Percentiles rank a stretch among this genome's conserved stretches.
Evolutionary conservation across 129 eudicot species (phyloP).

Genomic region (Silybum marianum): DNA sequence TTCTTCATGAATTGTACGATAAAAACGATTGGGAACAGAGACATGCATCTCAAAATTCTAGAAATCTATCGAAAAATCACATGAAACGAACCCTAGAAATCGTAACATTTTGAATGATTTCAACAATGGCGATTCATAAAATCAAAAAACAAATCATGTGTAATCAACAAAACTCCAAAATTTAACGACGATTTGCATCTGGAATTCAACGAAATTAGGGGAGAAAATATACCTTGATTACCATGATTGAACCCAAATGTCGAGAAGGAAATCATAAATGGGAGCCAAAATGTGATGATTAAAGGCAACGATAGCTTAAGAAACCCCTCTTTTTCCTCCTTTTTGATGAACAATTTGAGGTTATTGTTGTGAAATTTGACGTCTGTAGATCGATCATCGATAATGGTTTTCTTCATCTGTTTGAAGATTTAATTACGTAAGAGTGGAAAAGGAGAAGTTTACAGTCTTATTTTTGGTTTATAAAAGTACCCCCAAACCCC

Average conservation of each 20-base stretch:
- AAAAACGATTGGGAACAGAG: not conserved
- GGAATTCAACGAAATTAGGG: not conserved
- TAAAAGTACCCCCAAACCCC: not conserved
- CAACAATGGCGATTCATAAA: slow-evolving; percentile 9
- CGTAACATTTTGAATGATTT: not conserved
- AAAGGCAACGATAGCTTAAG: slow-evolving; percentile 58
- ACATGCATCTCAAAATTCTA: not conserved
- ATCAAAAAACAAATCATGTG: not conserved
- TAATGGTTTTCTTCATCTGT: slow-evolving; percentile 56
- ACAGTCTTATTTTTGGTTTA: slow-evolving; percentile 23
- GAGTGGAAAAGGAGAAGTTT: slow-evolving; percentile 34
- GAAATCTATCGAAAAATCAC: not conserved
- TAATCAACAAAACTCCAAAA: slow-evolving; percentile 3
- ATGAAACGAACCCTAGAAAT: slow-evolving; percentile 8
- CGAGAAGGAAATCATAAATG: slow-evolving; percentile 61
- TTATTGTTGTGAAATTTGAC: slow-evolving; percentile 27
- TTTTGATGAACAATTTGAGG: slow-evolving; percentile 36
- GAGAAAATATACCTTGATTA: slow-evolving; percentile 55
- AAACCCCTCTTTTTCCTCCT: slow-evolving; percentile 38
- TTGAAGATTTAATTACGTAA: slow-evolving; percentile 22
- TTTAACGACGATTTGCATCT: not conserved
- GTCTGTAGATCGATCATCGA: slow-evolving; percentile 24
- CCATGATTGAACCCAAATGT: slow-evolving; percentile 59
- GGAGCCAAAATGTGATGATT: slow-evolving; percentile 69
- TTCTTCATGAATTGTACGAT: not conserved